Evolutionary conservation across 2,329 filamentous ascomycete genomes (phyloP).

Genomic region (Leptographium lundbergii): DNA sequence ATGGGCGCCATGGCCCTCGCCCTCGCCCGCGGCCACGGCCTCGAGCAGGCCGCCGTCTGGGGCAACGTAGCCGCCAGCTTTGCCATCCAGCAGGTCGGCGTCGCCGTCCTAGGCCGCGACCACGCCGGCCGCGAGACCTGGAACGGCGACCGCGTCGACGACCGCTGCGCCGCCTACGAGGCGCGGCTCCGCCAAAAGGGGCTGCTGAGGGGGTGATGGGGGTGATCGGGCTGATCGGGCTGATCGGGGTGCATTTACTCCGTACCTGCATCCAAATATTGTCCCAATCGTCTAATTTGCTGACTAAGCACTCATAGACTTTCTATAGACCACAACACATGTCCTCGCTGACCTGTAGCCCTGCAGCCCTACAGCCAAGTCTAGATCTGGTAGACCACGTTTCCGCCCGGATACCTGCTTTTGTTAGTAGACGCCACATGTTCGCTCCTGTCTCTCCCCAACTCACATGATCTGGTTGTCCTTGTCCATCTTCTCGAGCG

Average conservation of each 20-base stretch:
- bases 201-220: not conserved
- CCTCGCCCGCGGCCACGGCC: slow-evolving; percentile 42
- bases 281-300: too few species aligned
- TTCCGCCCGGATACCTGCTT: slow-evolving; percentile 44
- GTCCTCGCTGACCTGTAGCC: not conserved
- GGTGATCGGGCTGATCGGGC: too few species aligned
- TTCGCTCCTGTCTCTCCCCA: too few species aligned
- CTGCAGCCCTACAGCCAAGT: too few species aligned
- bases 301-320: not conserved
- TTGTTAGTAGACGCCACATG: not conserved
- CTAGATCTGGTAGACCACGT: slow-evolving; percentile 58
- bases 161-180: slow-evolving; percentile 40
- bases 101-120: slow-evolving; percentile 46
- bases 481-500: slow-evolving; percentile 67
- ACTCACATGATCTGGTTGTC: slow-evolving; percentile 88
- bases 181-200: slow-evolving; percentile 18
- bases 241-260: too few species aligned
- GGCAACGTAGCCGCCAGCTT: slow-evolving; percentile 79
- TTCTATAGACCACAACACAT: too few species aligned
- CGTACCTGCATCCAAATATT: too few species aligned
- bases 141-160: slow-evolving; percentile 44
- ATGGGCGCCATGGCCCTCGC: slow-evolving; percentile 49
- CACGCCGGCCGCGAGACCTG: slow-evolving; percentile 40
- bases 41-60: slow-evolving; percentile 64
- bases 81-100: slow-evolving; percentile 86